Conservation (phyloP, 2,329 filamentous ascomycete species). For the Chaetomiaceae sp. region DNA sequence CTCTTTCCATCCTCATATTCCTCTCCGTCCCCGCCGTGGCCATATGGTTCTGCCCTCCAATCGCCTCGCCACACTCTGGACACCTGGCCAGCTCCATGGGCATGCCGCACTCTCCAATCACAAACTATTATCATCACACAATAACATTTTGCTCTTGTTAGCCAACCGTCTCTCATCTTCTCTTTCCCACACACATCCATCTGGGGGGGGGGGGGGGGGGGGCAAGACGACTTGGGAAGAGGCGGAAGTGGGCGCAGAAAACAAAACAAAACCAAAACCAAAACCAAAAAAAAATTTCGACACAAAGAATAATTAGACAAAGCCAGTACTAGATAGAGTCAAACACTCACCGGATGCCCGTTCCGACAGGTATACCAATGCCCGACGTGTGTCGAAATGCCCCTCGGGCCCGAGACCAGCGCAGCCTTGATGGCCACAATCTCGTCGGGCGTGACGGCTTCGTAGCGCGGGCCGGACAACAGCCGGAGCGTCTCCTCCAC, state of each 20-base stretch:
- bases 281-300: background rate
- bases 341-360: constrained; percentile 29
- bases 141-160: too few relatives aligned
- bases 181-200: too few relatives aligned
- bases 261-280: background rate
- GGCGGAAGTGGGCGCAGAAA: too few relatives aligned
- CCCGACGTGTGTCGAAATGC: constrained; percentile 37
- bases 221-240: too few relatives aligned
- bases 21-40: constrained; percentile 48
- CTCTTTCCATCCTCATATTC: constrained; percentile 46
- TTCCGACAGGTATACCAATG: constrained; percentile 35
- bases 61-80: constrained; percentile 54
- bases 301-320: background rate
- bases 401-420: constrained; percentile 41
- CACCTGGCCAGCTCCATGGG: constrained; percentile 59
- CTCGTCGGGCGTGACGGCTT: constrained; percentile 39
- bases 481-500: constrained; percentile 30
- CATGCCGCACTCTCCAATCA: constrained; percentile 62
- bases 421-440: constrained; percentile 41
- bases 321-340: too few relatives aligned
- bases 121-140: constrained; percentile 45
- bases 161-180: too few relatives aligned
- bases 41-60: constrained; percentile 53
- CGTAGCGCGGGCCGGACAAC: constrained; percentile 35
- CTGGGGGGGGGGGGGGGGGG: too few relatives aligned